These are phyloP conservation scores for Allomyces macrogynus DNA, from an alignment of 192 early-diverging fungal genomes.

Conservation along the genomic window DNA sequence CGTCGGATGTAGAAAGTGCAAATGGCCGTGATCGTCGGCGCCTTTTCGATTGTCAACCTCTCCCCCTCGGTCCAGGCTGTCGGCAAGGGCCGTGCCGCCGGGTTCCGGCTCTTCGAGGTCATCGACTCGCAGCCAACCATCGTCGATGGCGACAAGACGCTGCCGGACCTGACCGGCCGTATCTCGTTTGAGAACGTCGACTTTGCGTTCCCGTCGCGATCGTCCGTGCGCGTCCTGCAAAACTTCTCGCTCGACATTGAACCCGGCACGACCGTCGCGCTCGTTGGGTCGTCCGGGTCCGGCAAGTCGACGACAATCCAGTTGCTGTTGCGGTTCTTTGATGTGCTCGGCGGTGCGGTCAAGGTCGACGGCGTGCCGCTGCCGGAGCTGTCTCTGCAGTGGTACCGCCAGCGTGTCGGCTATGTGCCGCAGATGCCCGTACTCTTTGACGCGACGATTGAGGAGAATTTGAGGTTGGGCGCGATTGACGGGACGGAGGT, in stretches of 20 bases:
- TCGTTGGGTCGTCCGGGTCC: conserved; percentile 55
- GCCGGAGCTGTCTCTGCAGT: conserved; percentile 53
- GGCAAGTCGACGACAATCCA: conserved; percentile 45
- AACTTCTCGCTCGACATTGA: conserved; percentile 43
- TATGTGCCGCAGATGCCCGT: conserved; percentile 82
- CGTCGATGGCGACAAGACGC: conserved; percentile 17
- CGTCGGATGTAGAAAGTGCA: conserved; percentile 36
- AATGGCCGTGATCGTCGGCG: conserved; percentile 70
- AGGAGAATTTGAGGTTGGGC: conserved; percentile 64
- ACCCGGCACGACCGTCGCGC: conserved; percentile 49
- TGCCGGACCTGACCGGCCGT: conserved; percentile 26
- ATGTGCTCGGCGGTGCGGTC: conserved; percentile 26
- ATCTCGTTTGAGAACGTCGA: conserved; percentile 55
- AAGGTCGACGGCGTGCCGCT: conserved; percentile 57
- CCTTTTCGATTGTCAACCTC: conserved; percentile 37
- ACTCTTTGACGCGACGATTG: conserved; percentile 57
- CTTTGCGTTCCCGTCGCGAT: conserved; percentile 69
- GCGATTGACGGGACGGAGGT: conserved; percentile 19
- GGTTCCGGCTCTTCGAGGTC: conserved; percentile 49
- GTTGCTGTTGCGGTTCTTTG: conserved; percentile 35
- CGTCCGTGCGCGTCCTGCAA: conserved; percentile 57
- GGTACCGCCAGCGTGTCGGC: conserved; percentile 72
- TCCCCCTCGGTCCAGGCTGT: conserved; percentile 55
- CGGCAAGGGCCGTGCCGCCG: conserved; percentile 55
- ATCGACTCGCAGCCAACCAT: conserved; percentile 67